Conservation (phyloP, 2,329 filamentous ascomycete species). For the Daldinia sp. region DNA sequence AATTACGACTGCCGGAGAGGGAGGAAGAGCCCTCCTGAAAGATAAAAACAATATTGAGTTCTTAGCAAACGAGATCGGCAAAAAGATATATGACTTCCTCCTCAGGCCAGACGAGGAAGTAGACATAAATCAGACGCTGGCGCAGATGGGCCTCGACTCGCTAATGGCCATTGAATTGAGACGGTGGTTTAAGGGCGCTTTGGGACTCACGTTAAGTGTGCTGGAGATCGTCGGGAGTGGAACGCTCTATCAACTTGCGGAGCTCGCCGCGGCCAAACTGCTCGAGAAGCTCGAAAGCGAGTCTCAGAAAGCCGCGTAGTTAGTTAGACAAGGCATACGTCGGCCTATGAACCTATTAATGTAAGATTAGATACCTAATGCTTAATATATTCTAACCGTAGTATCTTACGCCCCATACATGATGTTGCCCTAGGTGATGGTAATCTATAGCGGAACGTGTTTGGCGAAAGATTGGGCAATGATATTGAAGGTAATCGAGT, state of each 20-base stretch:
- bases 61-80: conserved; percentile 38
- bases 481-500: not conserved
- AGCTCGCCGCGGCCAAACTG: conserved; percentile 25
- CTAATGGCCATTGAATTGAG: conserved; percentile 47
- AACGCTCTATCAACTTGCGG: conserved; percentile 28
- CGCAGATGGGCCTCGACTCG: conserved; percentile 46
- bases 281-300: conserved; percentile 31
- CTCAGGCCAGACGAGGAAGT: conserved; percentile 38
- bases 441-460: too few species aligned
- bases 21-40: conserved; percentile 9
- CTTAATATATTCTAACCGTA: not conserved
- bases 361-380: not conserved
- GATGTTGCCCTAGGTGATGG: not conserved
- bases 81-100: conserved; percentile 39
- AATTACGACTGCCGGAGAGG: conserved; percentile 4
- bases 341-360: not conserved
- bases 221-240: conserved; percentile 36
- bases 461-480: not conserved
- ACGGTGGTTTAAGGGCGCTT: conserved; percentile 44
- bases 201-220: conserved; percentile 39
- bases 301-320: conserved; percentile 10
- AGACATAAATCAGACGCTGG: conserved; percentile 31
- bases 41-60: conserved; percentile 29
- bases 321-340: not conserved
- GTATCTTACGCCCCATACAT: not conserved